Evolutionary conservation across 1,284 basidiomycete species (phyloP), one percentile per base, ranked within the genome.

Genomic region (Puccinia coronata): DNA sequence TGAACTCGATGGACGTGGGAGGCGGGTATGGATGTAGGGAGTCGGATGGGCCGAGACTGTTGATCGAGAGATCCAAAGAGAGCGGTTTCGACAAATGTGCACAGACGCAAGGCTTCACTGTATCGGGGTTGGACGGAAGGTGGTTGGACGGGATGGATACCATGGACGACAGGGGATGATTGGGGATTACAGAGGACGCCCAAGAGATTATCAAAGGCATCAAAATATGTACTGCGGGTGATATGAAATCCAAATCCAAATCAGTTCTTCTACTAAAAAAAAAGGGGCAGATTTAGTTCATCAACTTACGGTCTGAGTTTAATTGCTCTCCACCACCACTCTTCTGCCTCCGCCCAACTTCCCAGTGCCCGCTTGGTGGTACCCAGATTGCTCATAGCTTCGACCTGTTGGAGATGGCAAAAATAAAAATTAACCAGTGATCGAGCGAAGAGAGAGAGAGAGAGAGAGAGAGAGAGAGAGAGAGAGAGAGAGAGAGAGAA

Each of bases 351-450:
- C 8, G 83, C 79, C 81, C 84, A 85, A 11, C 85, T 84, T 72
- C 87, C 85, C 80, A 88, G 83, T 8, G 88, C 87, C 28, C 88
- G 86, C 72, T 88, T 84, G 8, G 89, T 88, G 11, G 88, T 89
- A 6, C 89, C 89, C 55, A 90, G 88, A 82, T 90, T 90, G 78
- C 87, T 87, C 88, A 89, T 88, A 11, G 88, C 88, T 84, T 89
- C 88, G 83, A 86, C 85, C 79, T 81, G 3, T 20, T 47, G 67
- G 83, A 83, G 82, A 85, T 83, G 61, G 57, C 2, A 55, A 16
- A 28, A 49, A 25, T 18, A n/a, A 63, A 9, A 2, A 69, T 67
- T 25, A 6, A 43, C n/a, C 28, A 36, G 55, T 47, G 51, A 73
- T 73, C 25, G 16, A 59, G 61, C 39, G 2, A 73, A 23, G n/a